Evolutionary conservation across 352 stramenopile species (phyloP), one percentile per base, ranked within the genome.

Genomic region (Phytopythium sindhum): DNA sequence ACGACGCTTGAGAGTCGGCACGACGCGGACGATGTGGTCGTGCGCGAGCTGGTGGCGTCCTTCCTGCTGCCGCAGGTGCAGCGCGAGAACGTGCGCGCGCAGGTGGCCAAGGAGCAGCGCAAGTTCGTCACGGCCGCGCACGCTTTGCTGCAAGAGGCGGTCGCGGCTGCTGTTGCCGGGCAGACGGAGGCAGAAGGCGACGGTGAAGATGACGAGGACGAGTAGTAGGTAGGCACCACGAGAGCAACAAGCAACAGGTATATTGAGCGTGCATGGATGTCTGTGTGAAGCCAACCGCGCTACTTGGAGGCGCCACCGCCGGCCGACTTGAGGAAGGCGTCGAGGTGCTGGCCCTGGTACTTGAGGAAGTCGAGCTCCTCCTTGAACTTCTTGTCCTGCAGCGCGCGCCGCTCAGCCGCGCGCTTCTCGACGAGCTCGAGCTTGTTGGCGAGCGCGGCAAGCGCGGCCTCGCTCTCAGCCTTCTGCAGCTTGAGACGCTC

Each of bases 331-430:
- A 98, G 81, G 69, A 98, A 98, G 12, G 88, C 85, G 60, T 98
- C 95, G n/a, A 98, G 77, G 67, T 98, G 92, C 70, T 98, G 91
- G 37, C 90, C 89, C 70, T 98, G 92, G 76, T 98, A 97, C 73
- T 97, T 98, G 57, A 98, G 81, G 62, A 98, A 98, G 63, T 97
- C 91, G 45, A 98, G 76, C 63, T 98, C 91, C 65, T 98, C 93
- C 60, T 98, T 97, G 63, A 91, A 93, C 60, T 95, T 95, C 69
- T 98, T 98, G 70, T 98, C 90, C 62, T 97, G 93, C 28, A 97
- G 70, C 23, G 81, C 81, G 19, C 92, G 93, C 60, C 86, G 76
- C 66, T 98, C 93, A 11, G 74, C 86, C 33, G 89, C 84, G 37
- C 90, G 78, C 70, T 97, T 98, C 62, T 98, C 93, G 56, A 97